phyloP scores from a whole-genome alignment of 1,284 basidiomycete genomes.

The Moesziomyces sp. region DNA sequence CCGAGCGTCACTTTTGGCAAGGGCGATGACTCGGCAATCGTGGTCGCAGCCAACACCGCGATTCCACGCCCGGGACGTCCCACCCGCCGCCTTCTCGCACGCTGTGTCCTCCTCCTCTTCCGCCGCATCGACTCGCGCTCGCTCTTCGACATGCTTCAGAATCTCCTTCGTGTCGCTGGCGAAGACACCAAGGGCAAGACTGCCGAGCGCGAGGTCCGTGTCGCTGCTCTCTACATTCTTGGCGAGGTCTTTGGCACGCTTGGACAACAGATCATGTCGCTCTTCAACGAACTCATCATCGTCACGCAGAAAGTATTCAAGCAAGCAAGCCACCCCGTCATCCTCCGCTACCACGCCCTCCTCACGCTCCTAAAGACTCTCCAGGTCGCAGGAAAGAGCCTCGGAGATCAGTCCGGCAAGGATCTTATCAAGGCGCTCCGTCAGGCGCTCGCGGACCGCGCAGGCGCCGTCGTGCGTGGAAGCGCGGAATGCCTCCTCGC shows the following conservation, averaged over 20 bases:
- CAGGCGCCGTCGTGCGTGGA: slow-evolving; percentile 84
- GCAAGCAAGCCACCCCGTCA: slow-evolving; percentile 69
- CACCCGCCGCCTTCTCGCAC: slow-evolving; percentile 80
- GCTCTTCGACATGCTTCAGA: slow-evolving; percentile 84
- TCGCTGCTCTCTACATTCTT: slow-evolving; percentile 80
- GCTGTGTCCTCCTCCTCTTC: slow-evolving; percentile 83
- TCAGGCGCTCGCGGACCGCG: slow-evolving; percentile 81
- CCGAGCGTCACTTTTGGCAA: slow-evolving; percentile 35
- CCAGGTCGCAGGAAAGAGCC: slow-evolving; percentile 80
- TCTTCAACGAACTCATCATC: slow-evolving; percentile 80
- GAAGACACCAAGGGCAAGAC: slow-evolving; percentile 71
- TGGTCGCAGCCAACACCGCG: slow-evolving; percentile 26
- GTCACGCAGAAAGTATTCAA: slow-evolving; percentile 48
- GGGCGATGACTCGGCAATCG: slow-evolving; percentile 21
- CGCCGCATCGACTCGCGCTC: slow-evolving; percentile 79
- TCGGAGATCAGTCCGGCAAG: slow-evolving; percentile 81
- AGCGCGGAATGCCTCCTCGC: slow-evolving; percentile 74
- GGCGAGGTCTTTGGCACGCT: slow-evolving; percentile 87
- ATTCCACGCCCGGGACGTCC: slow-evolving; percentile 78
- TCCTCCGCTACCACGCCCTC: slow-evolving; percentile 85
- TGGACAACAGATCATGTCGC: slow-evolving; percentile 90
- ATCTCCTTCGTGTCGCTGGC: slow-evolving; percentile 45
- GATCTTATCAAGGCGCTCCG: slow-evolving; percentile 88
- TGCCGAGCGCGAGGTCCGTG: slow-evolving; percentile 77
- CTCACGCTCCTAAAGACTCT: slow-evolving; percentile 81